Evolutionary conservation across 139 green algal genomes (phyloP), one percentile per base, ranked within the genome.

Genomic region (Zygnema cylindricum): DNA sequence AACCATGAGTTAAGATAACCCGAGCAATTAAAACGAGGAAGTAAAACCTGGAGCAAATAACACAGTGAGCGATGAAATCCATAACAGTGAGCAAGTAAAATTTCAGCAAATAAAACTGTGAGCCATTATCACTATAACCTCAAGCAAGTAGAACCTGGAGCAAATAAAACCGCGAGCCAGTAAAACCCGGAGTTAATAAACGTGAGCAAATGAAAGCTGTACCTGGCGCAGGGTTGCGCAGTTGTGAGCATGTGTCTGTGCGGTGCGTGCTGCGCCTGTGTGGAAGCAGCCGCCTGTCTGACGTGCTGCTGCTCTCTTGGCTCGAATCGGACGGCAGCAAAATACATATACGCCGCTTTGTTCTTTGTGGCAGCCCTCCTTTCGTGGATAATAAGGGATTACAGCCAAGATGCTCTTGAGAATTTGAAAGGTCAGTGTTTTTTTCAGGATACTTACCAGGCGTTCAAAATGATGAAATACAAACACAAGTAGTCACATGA

Each of bases 331-430:
- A 43, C 36, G 36, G 71, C 71, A 16, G 71, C 71, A 43, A 79
- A 79, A 39, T 84, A 84, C 32, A 54, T 84, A 1, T 84, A 84
- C 7, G 32, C 2, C 76, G 30, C 2, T 35, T 3, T 84, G n/a
- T 84, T 84, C 54, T 3, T 84, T 25, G 76, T 39, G 1, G 35
- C 23, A 2, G n/a, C 35, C 23, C 49, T 55, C 2, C 54, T 84
- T 2, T 25, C 76, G n/a, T 84, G 76, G 76, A 35, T 84, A 22
- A 84, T 84, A 35, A 35, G 76, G 54, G 76, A 84, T 7, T 84
- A 63, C 76, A 55, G 76, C 30, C n/a, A 35, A 3, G 2, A 2
- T 55, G 32, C 30, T 84, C 76, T 84, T 55, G n/a, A 55, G 32
- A 2, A 84, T 43, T 3, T 84, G 76, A 39, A 84, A 39, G 2